Evolutionary conservation across 768 basidiomycete genomes (phyloP).

Genomic region (Lactarius sanguifluus): DNA sequence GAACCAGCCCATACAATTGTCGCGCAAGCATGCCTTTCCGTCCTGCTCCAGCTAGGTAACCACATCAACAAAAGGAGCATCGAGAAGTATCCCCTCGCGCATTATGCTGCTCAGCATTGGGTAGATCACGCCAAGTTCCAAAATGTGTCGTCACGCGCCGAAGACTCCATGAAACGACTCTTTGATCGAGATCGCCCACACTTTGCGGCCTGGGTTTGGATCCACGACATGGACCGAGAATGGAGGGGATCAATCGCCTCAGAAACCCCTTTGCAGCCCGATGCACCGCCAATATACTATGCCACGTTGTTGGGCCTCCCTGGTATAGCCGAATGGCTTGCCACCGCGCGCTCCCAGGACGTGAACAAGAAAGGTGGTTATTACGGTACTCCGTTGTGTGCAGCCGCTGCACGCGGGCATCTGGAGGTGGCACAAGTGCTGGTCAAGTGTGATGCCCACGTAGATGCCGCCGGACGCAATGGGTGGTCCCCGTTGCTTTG

Average conservation of each 20-base stretch:
- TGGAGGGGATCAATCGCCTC: background rate
- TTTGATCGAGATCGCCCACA: background rate
- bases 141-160: background rate
- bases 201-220: background rate
- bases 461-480: background rate
- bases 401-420: background rate
- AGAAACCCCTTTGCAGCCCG: background rate
- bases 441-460: background rate
- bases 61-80: background rate
- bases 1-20: background rate
- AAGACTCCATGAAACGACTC: background rate
- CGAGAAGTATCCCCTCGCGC: background rate
- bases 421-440: background rate
- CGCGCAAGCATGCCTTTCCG: background rate
- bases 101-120: conserved; percentile 1
- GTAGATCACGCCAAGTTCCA: background rate
- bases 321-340: background rate
- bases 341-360: background rate
- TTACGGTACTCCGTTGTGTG: background rate
- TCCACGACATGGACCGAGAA: background rate
- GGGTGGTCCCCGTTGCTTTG: background rate
- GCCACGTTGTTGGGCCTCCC: background rate
- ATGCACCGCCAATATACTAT: background rate
- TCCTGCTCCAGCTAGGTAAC: background rate
- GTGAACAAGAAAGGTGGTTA: background rate